Evolutionary conservation across 441 rosid genomes (phyloP).

Genomic region (Jatropha multifida): DNA sequence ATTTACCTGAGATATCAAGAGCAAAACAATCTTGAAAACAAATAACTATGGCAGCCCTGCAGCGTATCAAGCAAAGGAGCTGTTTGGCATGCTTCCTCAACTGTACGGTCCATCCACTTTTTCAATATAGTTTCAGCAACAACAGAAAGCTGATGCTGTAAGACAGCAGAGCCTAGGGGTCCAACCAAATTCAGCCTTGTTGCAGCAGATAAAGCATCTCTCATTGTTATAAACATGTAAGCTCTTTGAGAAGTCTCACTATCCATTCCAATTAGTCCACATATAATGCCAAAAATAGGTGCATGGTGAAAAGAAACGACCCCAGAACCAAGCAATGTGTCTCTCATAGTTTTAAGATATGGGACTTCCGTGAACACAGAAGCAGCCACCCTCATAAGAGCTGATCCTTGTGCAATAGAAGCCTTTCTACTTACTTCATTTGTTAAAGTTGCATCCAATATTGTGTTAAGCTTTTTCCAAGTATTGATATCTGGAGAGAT

Average conservation of each 20-base stretch:
- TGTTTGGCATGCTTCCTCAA: slow-evolving; percentile 81
- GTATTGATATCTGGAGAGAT: slow-evolving; percentile 43
- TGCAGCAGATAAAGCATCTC: slow-evolving; percentile 79
- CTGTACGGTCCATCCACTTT: slow-evolving; percentile 59
- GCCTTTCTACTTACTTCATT: slow-evolving; percentile 79
- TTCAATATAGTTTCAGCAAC: slow-evolving; percentile 53
- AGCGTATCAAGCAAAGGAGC: slow-evolving; percentile 73
- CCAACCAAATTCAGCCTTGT: slow-evolving; percentile 82
- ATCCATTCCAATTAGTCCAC: slow-evolving; percentile 76
- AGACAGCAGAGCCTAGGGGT: slow-evolving; percentile 66
- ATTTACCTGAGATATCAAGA: slow-evolving; percentile 41
- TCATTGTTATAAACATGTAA: slow-evolving; percentile 67
- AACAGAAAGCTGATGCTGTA: slow-evolving; percentile 71
- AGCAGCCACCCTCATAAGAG: slow-evolving; percentile 74
- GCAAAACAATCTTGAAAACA: slow-evolving; percentile 83
- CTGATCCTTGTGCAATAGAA: slow-evolving; percentile 77
- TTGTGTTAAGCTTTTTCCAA: slow-evolving; percentile 52
- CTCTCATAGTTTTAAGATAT: slow-evolving; percentile 52
- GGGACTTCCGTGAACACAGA: slow-evolving; percentile 68
- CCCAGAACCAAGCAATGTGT: slow-evolving; percentile 37
- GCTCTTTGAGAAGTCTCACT: slow-evolving; percentile 67
- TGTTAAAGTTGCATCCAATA: slow-evolving; percentile 66
- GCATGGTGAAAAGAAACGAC: slow-evolving; percentile 64
- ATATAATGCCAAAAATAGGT: slow-evolving; percentile 72
- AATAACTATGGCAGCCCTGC: slow-evolving; percentile 77